Evolutionary conservation across 140 eudicot genomes (phyloP).

Genomic region (Anethum foeniculum): DNA sequence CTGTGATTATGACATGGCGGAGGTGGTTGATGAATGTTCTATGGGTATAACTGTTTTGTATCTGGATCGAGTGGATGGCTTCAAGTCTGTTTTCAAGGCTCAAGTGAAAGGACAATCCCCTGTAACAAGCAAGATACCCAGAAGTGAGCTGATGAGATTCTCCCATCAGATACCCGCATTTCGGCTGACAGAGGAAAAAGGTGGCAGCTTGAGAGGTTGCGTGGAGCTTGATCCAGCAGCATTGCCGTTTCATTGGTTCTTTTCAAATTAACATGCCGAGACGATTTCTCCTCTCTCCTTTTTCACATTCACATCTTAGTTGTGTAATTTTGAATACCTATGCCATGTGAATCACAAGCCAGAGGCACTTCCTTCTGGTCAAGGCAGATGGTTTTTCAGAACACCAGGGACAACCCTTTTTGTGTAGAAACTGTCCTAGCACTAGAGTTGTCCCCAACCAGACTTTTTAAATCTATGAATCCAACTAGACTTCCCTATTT

Average conservation of each 20-base stretch:
- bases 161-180: conserved; percentile 21
- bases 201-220: conserved; percentile 25
- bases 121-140: conserved; percentile 10
- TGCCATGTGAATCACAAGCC: conserved; percentile 6
- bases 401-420: neutral
- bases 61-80: conserved; percentile 20
- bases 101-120: conserved; percentile 3
- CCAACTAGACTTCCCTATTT: neutral
- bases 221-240: conserved; percentile 42
- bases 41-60: neutral
- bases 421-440: neutral
- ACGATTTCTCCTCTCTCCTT: neutral
- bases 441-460: neutral
- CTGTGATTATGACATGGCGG: conserved; percentile 30
- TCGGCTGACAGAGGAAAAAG: conserved; percentile 23
- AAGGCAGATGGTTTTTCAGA: neutral
- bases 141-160: conserved; percentile 16
- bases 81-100: conserved; percentile 24
- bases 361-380: neutral
- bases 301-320: neutral
- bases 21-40: conserved; percentile 13
- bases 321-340: neutral
- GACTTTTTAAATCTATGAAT: neutral
- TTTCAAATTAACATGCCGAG: neutral
- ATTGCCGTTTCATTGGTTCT: conserved; percentile 7